These are phyloP conservation scores for Lyophyllum decastes DNA, from an alignment of 768 basidiomycete genomes.

Conservation along the genomic window DNA sequence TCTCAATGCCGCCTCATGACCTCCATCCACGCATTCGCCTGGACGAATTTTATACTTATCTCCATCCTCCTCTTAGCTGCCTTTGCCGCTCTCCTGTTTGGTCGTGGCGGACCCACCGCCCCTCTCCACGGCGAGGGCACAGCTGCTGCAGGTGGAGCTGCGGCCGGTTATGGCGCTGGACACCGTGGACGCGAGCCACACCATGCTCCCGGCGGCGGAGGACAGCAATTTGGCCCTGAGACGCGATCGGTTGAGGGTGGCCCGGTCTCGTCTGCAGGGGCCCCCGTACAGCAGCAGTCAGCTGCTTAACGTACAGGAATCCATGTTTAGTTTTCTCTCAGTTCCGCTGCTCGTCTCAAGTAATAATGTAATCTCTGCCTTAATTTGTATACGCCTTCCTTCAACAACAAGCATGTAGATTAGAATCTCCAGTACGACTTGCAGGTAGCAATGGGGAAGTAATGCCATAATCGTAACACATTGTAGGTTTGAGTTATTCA, in stretches of 20 bases:
- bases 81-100: constrained; percentile 20
- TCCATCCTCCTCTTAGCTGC: constrained; percentile 49
- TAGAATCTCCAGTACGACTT: not conserved
- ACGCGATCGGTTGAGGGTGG: not conserved
- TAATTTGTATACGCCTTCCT: not conserved
- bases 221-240: not conserved
- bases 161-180: not conserved
- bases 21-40: constrained; percentile 66
- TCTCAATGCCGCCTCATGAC: constrained; percentile 60
- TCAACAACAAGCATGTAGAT: not conserved
- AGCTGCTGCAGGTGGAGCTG: not conserved
- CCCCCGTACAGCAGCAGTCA: not conserved
- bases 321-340: not conserved
- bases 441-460: not conserved
- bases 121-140: constrained; percentile 4
- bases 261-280: not conserved
- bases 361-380: not conserved
- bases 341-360: not conserved
- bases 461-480: not conserved
- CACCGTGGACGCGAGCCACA: not conserved
- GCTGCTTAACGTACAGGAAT: not conserved
- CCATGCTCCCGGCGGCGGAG: no score
- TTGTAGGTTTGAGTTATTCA: no score
- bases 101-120: constrained; percentile 13
- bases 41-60: constrained; percentile 61